These are phyloP conservation scores for Scutellaria barbata DNA, from an alignment of 257 asterid genomes.

Conservation along the genomic window DNA sequence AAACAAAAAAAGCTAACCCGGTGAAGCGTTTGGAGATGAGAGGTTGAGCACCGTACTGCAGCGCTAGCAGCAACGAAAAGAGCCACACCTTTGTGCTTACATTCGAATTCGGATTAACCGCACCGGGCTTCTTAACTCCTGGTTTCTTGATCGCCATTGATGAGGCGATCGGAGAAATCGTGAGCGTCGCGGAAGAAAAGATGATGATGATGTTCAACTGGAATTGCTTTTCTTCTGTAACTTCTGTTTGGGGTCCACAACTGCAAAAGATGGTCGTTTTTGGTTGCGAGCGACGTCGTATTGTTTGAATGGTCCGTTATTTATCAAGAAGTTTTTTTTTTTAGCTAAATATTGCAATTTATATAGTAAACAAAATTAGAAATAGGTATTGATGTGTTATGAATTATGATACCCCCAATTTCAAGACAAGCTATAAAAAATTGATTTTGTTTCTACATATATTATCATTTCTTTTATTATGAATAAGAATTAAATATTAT, in stretches of 20 bases:
- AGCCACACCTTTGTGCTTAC: slow-evolving; percentile 69
- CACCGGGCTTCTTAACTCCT: slow-evolving; percentile 38
- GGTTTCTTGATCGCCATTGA: slow-evolving; percentile 55
- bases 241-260: not conserved
- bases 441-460: no score
- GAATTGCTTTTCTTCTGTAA: not conserved
- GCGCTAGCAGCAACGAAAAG: slow-evolving; percentile 66
- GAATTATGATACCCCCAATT: no score
- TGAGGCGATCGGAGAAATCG: slow-evolving; percentile 44
- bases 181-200: not conserved
- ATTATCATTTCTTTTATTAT: no score
- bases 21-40: slow-evolving; percentile 85
- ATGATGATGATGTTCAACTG: not conserved
- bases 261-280: slow-evolving; percentile 13
- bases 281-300: slow-evolving; percentile 38
- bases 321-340: no score
- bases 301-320: not conserved
- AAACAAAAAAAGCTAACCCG: slow-evolving; percentile 49
- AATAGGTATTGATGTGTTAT: no score
- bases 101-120: slow-evolving; percentile 39
- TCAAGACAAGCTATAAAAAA: no score
- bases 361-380: no score
- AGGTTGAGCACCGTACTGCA: slow-evolving; percentile 95
- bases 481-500: no score
- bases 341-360: no score